Conservation (phyloP, 2,329 filamentous ascomycete species). For the Diaporthe citriasiana region DNA sequence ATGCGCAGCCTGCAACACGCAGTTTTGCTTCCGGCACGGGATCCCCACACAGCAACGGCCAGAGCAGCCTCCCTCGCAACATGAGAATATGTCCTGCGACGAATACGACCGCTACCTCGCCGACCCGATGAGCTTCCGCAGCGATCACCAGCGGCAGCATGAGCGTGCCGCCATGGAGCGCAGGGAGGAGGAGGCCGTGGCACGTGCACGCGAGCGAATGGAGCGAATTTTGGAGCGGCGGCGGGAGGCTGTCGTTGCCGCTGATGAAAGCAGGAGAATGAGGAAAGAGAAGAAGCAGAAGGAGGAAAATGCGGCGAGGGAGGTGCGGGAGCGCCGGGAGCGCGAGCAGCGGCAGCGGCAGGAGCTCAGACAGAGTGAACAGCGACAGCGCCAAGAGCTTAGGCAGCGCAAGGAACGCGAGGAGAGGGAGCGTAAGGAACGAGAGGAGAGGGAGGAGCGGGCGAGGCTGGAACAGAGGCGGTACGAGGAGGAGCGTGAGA, state of each 20-base stretch:
- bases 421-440: neutral
- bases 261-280: neutral
- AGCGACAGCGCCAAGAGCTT: neutral
- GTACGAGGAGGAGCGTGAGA: constrained; percentile 29
- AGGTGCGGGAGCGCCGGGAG: neutral
- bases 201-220: constrained; percentile 58
- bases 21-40: constrained; percentile 49
- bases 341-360: neutral
- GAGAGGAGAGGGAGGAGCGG: constrained; percentile 14
- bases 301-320: neutral
- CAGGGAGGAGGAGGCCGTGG: constrained; percentile 52
- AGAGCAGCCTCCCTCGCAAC: constrained; percentile 39
- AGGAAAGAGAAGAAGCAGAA: neutral
- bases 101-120: constrained; percentile 45
- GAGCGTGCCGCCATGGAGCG: constrained; percentile 51
- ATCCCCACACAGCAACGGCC: constrained; percentile 30
- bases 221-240: constrained; percentile 43
- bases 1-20: constrained; percentile 46
- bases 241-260: neutral
- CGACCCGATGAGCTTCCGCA: constrained; percentile 39
- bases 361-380: neutral
- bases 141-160: constrained; percentile 50
- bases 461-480: neutral
- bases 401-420: no score
- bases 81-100: constrained; percentile 45